A percentile compares a stretch with the other conserved stretches of the same genome.
Evolutionary conservation across 140 eudicot genomes (phyloP).

Genomic region (Flaveria floridana): DNA sequence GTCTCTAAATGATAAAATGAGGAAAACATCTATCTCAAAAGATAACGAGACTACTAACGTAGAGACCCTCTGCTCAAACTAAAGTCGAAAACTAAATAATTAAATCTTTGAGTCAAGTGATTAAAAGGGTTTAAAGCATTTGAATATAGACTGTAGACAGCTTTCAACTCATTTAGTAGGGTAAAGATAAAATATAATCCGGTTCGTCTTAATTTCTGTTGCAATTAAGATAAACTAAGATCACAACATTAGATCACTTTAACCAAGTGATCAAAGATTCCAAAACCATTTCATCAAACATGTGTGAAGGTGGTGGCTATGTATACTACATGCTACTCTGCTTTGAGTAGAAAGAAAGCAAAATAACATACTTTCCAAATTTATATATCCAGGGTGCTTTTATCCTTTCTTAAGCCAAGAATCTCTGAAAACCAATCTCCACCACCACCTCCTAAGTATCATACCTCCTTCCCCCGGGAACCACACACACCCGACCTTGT

Average conservation of each 20-base stretch:
- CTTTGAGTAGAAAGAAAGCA: constrained; percentile 77
- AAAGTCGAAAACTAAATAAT: too few species aligned
- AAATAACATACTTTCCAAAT: constrained; percentile 27
- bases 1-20: too few species aligned
- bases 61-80: too few species aligned
- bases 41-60: too few species aligned
- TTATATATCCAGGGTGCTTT: constrained; percentile 19
- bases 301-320: not conserved
- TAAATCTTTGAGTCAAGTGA: too few species aligned
- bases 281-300: constrained; percentile 6
- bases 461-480: not conserved
- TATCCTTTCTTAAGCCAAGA: constrained; percentile 48
- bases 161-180: not conserved
- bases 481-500: constrained; percentile 5
- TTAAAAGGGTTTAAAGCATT: too few species aligned
- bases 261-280: not conserved
- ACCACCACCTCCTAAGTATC: constrained; percentile 28
- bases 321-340: not conserved
- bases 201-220: too few species aligned
- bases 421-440: constrained; percentile 22
- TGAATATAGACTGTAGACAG: not conserved
- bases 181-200: too few species aligned
- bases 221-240: not conserved
- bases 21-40: too few species aligned
- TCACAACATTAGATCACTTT: not conserved